Base-by-base conservation (phyloP, 2,329 filamentous ascomycete genomes). In the Chaetomiaceae sp. region DNA sequence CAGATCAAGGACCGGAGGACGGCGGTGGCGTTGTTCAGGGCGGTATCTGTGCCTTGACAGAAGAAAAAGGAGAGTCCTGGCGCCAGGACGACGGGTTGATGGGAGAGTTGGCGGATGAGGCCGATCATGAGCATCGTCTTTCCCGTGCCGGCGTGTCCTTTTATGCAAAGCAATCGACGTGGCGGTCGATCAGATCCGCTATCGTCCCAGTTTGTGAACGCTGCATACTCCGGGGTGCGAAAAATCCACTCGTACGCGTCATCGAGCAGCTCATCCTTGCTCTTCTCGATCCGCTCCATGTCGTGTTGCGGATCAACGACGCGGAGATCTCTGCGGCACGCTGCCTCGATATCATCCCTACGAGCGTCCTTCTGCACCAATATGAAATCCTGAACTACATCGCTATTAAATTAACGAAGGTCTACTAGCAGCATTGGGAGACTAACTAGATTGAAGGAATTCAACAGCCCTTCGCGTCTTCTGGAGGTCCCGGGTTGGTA, bases 41-140 rank as follows among this genome's bases (percentile, higher is more conserved):
- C 29, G 15, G 34, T 33, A 33, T 60, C 46, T 27, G 53, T 59
- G 45, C 53, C 54, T 46, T 62, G 55, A 15, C 57, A 61, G 49
- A 62, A 61, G 44, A 55, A 59, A 27, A 56, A 53, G n/a, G 53
- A 55, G 37, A 57, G 46, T 19, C 7, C 31, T 23, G 47, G 56
- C 45, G 47, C 23, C 14, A 55, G 31, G 19, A 22, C 34, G 25
- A 29, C 47, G 19, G 54, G 34, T 36, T 46, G 48, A 40, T 42
- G 15, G 15, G 38, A 57, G 39, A 59, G 56, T 51, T 57, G 36
- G 48, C 54, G 51, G 27, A 60, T 31, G n/a, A n/a, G n/a, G n/a
- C n/a, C n/a, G n/a, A n/a, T n/a, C 47, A 58, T 46, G 27, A 60
- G 58, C 58, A 60, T 60, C 27, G 56, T 60, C 51, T 60, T n/a